Evolutionary conservation across 345 rosid genomes (phyloP).

Genomic region (Linum lewisii): DNA sequence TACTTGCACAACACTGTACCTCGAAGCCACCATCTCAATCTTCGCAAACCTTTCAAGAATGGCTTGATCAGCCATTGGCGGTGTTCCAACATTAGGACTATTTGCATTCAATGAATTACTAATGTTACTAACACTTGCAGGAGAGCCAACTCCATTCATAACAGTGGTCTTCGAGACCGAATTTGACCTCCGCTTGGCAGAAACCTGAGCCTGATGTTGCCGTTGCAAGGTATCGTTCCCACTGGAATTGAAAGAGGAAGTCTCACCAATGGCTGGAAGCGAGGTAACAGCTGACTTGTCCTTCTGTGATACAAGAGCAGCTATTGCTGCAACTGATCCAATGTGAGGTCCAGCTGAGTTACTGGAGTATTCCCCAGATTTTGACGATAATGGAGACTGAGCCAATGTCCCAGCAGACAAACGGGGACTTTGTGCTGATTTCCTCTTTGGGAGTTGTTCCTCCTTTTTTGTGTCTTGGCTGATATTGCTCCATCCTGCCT

Average conservation of each 20-base stretch:
- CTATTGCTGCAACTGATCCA: constrained; percentile 46
- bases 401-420: constrained; percentile 67
- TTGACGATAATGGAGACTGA: constrained; percentile 89
- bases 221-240: constrained; percentile 70
- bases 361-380: constrained; percentile 92
- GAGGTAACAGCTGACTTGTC: constrained; percentile 64
- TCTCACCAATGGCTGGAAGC: constrained; percentile 49
- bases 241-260: constrained; percentile 65
- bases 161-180: constrained; percentile 66
- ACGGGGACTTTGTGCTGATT: constrained; percentile 78
- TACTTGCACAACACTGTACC: constrained; percentile 32
- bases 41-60: constrained; percentile 75
- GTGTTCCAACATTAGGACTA: constrained; percentile 81
- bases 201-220: constrained; percentile 55
- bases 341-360: constrained; percentile 76
- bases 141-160: constrained; percentile 82
- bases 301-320: constrained; percentile 51
- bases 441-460: constrained; percentile 65
- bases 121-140: constrained; percentile 78
- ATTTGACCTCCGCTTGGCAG: constrained; percentile 63
- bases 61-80: constrained; percentile 51
- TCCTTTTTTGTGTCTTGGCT: constrained; percentile 68
- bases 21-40: constrained; percentile 57
- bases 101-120: constrained; percentile 50
- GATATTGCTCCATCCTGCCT: constrained; percentile 57